Evolutionary conservation across 2,329 filamentous ascomycete genomes (phyloP), one percentile per base, ranked within the genome.

Genomic region (Sclerotinia sclerotiorum): DNA sequence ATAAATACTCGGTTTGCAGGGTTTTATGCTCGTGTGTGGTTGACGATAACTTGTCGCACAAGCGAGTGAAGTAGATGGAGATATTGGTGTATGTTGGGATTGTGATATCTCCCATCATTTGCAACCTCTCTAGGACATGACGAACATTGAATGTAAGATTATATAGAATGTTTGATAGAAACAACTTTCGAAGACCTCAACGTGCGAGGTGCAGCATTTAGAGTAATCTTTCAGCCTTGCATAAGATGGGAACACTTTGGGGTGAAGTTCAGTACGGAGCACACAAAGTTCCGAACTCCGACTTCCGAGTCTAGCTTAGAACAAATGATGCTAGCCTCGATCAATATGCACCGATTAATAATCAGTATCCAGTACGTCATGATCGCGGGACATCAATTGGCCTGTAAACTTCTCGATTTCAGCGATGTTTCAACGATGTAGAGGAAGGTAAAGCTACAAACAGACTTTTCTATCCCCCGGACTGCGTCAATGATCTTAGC

Each of bases 381-480:
- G 44, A 61, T 49, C 44, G 21, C 19, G 27, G 21, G 54, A 56
- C 6, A 5, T 35, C 15, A n/a, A 35, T 39, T 32, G 15, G 29
- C 5, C 11, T 15, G 32, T n/a, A 19, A n/a, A 48, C 1, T 49
- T 8, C n/a, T 49, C 58, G 58, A 61, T 61, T 61, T 61, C 58
- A 61, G 19, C 15, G 6, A n/a, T 44, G 46, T 62, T 62, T 62
- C 58, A 62, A 49, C 46, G 44, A 62, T 62, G 46, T 39, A 62
- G 44, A 29, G 32, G 24, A n/a, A 35, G 44, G 15, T 15, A 39
- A 49, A 61, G 21, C 21, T 21, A 42, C 29, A 10, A n/a, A n/a
- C 52, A 19, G 52, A 55, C 27, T 55, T 55, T 55, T 29, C 5
- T 35, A 19, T 17, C 19, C 19, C 32, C 52, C 52, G 52, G 32